Evolutionary conservation across 331 rosid species (phyloP).

Genomic region (Saraca asoca): DNA sequence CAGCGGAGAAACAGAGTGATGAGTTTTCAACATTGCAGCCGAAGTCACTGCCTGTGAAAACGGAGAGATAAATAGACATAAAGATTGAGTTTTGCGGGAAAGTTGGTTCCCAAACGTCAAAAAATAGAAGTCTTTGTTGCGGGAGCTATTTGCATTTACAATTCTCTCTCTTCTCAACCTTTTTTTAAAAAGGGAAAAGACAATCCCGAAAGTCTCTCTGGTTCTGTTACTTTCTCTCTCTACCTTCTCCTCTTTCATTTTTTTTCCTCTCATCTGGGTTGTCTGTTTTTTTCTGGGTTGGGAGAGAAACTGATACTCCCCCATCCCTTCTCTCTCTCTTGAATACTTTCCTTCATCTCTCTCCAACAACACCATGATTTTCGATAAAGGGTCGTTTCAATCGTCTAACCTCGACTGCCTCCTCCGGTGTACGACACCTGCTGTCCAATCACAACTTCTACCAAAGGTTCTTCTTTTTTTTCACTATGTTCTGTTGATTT

Average conservation of each 20-base stretch:
- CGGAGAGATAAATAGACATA: conserved; percentile 16
- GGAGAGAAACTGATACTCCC: conserved; percentile 54
- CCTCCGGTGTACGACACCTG: conserved; percentile 79
- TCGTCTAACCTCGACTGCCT: conserved; percentile 79
- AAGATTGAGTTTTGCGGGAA: conserved; percentile 45
- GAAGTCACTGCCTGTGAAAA: conserved; percentile 35
- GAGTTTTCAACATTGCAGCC: conserved; percentile 50
- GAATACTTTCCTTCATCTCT: conserved; percentile 17
- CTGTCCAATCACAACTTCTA: conserved; percentile 72
- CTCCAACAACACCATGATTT: conserved; percentile 48
- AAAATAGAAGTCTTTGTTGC: conserved; percentile 51
- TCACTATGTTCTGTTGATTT: neutral
- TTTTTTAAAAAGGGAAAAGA: conserved; percentile 36
- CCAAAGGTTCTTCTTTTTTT: conserved; percentile 58
- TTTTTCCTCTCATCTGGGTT: conserved; percentile 36
- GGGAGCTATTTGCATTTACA: conserved; percentile 41
- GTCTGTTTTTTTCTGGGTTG: conserved; percentile 59
- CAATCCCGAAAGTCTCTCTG: conserved; percentile 51
- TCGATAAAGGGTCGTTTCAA: conserved; percentile 69
- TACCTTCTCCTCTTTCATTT: conserved; percentile 1
- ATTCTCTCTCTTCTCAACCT: conserved; percentile 14
- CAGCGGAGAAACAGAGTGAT: conserved; percentile 29
- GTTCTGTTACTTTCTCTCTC: conserved; percentile 32
- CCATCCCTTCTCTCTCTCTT: conserved; percentile 34
- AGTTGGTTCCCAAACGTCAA: conserved; percentile 51